Evolutionary conservation across 2,329 filamentous ascomycete species (phyloP).

Genomic region (Nemania sp.): DNA sequence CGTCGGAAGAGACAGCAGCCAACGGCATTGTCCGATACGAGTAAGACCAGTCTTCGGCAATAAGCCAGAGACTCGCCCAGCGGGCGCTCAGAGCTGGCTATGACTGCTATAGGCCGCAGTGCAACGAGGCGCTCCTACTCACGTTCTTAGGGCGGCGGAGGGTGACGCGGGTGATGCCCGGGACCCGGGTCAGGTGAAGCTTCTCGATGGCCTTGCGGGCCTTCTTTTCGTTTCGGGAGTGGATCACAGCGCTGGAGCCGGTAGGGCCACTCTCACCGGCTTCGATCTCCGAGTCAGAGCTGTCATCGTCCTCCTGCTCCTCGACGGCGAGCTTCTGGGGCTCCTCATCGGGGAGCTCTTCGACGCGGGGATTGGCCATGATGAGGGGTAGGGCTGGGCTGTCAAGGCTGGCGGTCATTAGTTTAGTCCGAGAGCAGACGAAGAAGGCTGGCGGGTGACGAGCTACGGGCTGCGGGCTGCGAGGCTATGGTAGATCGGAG

Average conservation of each 20-base stretch:
- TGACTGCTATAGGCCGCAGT: not conserved
- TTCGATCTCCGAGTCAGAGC: slow-evolving; percentile 78
- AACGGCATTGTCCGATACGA: no score
- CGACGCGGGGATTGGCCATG: slow-evolving; percentile 97
- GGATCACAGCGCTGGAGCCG: slow-evolving; percentile 85
- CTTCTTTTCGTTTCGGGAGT: slow-evolving; percentile 99
- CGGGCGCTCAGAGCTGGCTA: not conserved
- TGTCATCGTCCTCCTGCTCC: slow-evolving; percentile 69
- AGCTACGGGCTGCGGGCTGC: no score
- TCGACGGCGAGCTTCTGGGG: slow-evolving; percentile 78
- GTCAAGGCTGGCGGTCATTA: slow-evolving; percentile 5
- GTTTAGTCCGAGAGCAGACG: not conserved
- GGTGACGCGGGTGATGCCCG: slow-evolving; percentile 97
- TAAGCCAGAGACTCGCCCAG: not conserved
- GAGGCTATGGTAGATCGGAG: slow-evolving; percentile 18
- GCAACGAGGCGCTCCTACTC: slow-evolving; percentile 50
- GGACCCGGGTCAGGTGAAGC: slow-evolving; percentile 93
- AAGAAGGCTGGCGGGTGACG: slow-evolving; percentile 15
- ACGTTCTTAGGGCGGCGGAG: slow-evolving; percentile 99
- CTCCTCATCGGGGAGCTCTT: slow-evolving; percentile 94
- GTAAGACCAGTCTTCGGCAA: slow-evolving; percentile 50
- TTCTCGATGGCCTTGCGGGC: slow-evolving; percentile 99
- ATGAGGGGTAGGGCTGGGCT: slow-evolving; percentile 24
- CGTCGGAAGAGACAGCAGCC: not conserved
- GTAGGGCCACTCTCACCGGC: slow-evolving; percentile 69